These are phyloP conservation scores for Lentinus tigrinus DNA, from an alignment of 768 basidiomycete genomes.

Conservation along the genomic window DNA sequence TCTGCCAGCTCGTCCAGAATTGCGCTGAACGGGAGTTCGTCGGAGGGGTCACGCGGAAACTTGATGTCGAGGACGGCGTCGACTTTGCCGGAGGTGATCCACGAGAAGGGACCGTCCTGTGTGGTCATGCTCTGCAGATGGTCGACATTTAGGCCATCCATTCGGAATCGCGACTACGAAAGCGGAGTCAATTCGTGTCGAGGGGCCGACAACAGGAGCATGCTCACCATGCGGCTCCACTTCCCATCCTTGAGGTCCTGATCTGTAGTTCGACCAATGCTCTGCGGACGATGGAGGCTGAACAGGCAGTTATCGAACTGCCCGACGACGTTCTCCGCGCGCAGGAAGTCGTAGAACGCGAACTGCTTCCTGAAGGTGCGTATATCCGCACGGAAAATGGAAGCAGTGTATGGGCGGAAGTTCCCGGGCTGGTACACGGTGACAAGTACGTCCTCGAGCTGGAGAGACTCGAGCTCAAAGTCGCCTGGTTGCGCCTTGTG, in stretches of 20 bases:
- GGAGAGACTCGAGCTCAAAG: slow-evolving; percentile 87
- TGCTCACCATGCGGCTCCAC: slow-evolving; percentile 83
- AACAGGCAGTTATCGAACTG: slow-evolving; percentile 98
- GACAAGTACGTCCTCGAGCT: slow-evolving; percentile 89
- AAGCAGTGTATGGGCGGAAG: slow-evolving; percentile 89
- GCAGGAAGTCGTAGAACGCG: slow-evolving; percentile 91
- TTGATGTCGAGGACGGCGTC: slow-evolving; percentile 98
- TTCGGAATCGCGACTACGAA: slow-evolving; percentile 96
- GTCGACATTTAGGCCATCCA: slow-evolving; percentile 96
- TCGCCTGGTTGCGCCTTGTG: slow-evolving; percentile 75
- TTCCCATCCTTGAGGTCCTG: slow-evolving; percentile 80
- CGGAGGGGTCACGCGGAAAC: slow-evolving; percentile 80
- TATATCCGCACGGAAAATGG: slow-evolving; percentile 92
- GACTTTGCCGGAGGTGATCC: slow-evolving; percentile 96
- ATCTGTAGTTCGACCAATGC: slow-evolving; percentile 87
- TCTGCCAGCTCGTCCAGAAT: slow-evolving; percentile 90
- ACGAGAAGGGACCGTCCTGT: slow-evolving; percentile 86
- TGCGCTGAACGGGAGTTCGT: slow-evolving; percentile 71
- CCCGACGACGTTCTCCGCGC: slow-evolving; percentile 91
- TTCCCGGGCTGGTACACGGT: slow-evolving; percentile 93
- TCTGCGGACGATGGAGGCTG: slow-evolving; percentile 94
- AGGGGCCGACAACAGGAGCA: slow-evolving; percentile 7
- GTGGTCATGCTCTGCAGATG: slow-evolving; percentile 86
- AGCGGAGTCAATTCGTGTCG: too few relatives aligned
- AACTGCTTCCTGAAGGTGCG: slow-evolving; percentile 84